These are phyloP conservation scores for Trichoderma pleuroti DNA, from an alignment of 2,329 filamentous ascomycete genomes.

Conservation along the genomic window DNA sequence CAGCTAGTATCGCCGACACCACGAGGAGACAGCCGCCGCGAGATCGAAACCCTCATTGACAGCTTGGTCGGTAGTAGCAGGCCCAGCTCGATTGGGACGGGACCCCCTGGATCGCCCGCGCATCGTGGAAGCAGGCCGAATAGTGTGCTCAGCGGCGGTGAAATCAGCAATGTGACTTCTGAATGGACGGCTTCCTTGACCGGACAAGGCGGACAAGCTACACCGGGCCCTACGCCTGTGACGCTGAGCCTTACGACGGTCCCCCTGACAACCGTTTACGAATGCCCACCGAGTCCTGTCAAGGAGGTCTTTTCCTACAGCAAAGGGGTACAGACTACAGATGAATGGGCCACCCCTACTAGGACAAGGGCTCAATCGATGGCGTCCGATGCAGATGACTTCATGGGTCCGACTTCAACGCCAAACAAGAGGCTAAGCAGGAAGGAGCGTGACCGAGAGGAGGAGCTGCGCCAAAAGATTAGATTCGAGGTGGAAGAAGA, in stretches of 20 bases:
- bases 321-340: constrained; percentile 90
- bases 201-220: constrained; percentile 31
- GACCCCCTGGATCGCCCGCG: constrained; percentile 60
- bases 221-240: constrained; percentile 34
- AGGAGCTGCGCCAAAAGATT: constrained; percentile 81
- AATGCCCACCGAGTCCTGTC: constrained; percentile 70
- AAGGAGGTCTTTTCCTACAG: constrained; percentile 93
- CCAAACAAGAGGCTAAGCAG: constrained; percentile 73
- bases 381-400: constrained; percentile 59
- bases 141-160: constrained; percentile 78
- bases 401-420: constrained; percentile 51
- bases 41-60: constrained; percentile 82
- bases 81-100: constrained; percentile 63
- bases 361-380: constrained; percentile 42
- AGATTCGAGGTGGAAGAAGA: constrained; percentile 92
- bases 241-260: constrained; percentile 71
- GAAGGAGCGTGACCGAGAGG: constrained; percentile 76
- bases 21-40: constrained; percentile 65
- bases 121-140: constrained; percentile 75
- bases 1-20: constrained; percentile 65
- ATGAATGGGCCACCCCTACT: constrained; percentile 62
- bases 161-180: constrained; percentile 72
- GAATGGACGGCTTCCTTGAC: constrained; percentile 52
- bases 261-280: constrained; percentile 72
- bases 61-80: constrained; percentile 77